Evolutionary conservation across 805 yeast species (phyloP).

Genomic region (Tetrapisispora namnaoensis): DNA sequence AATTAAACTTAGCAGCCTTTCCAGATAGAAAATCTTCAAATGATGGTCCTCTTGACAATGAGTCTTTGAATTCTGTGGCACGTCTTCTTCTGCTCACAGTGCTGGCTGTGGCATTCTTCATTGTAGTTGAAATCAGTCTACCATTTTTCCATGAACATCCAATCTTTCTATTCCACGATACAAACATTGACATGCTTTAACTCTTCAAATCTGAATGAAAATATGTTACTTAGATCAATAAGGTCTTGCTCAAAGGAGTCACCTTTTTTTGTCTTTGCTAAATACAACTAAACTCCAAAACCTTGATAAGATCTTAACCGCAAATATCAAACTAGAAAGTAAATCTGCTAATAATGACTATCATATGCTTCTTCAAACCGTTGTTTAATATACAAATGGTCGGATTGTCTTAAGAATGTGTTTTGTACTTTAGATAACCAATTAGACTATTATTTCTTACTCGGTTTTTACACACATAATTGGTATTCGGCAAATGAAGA

Average conservation of each 20-base stretch:
- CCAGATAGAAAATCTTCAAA: conserved; percentile 87
- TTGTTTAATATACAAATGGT: too few species aligned
- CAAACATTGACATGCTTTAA: not conserved
- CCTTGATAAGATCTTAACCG: too few species aligned
- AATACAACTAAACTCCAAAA: too few species aligned
- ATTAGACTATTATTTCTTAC: not conserved
- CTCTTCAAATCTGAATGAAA: not conserved
- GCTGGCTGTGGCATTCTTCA: not conserved
- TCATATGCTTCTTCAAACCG: too few species aligned
- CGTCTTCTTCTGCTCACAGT: not conserved
- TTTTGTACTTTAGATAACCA: not conserved
- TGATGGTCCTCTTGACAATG: conserved; percentile 75
- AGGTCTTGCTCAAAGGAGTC: not conserved
- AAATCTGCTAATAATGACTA: too few species aligned
- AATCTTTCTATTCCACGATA: not conserved
- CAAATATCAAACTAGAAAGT: too few species aligned
- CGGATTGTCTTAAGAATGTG: too few species aligned
- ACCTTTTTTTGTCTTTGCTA: too few species aligned
- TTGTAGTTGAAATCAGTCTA: not conserved
- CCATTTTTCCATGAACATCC: not conserved
- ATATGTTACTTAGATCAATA: not conserved
- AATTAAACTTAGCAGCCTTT: conserved; percentile 50
- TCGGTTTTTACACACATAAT: not conserved
- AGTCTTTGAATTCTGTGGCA: conserved; percentile 53
- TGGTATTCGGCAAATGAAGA: not conserved